phyloP scores from a whole-genome alignment of 306 rosid genomes.

The Styphnolobium japonicum region DNA sequence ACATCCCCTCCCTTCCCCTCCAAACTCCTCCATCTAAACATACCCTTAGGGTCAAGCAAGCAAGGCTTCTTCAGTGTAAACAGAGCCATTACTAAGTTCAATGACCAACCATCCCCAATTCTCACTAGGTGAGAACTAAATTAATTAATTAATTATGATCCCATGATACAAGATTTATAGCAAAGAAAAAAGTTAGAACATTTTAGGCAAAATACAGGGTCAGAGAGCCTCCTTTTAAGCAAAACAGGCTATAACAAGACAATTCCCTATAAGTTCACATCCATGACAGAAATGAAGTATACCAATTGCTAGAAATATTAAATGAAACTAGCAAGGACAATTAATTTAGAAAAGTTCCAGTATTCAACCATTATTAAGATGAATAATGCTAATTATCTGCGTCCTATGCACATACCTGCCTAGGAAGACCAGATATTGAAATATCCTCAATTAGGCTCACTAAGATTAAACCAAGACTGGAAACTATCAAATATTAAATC shows the following conservation, averaged over 20 bases:
- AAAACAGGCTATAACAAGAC: background rate
- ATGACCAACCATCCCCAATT: background rate
- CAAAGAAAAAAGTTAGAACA: background rate
- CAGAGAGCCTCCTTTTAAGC: background rate
- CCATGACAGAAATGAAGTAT: background rate
- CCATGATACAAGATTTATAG: background rate
- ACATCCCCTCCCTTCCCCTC: too few relatives aligned
- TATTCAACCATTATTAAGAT: background rate
- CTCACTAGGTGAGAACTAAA: background rate
- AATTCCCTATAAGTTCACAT: background rate
- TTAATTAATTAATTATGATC: background rate
- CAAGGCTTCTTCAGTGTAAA: background rate
- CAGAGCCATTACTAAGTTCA: background rate
- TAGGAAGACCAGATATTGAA: background rate
- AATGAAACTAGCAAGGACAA: background rate
- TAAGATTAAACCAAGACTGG: background rate
- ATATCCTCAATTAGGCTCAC: background rate
- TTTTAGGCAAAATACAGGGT: background rate
- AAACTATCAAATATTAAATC: slow-evolving; percentile 1
- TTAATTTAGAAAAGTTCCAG: background rate
- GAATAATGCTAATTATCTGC: background rate
- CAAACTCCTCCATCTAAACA: too few relatives aligned
- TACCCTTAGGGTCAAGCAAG: background rate
- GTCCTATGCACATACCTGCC: background rate
- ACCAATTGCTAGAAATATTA: background rate